Conservation (phyloP, 108 stramenopile genomes). For the Epithemia pelagica region DNA sequence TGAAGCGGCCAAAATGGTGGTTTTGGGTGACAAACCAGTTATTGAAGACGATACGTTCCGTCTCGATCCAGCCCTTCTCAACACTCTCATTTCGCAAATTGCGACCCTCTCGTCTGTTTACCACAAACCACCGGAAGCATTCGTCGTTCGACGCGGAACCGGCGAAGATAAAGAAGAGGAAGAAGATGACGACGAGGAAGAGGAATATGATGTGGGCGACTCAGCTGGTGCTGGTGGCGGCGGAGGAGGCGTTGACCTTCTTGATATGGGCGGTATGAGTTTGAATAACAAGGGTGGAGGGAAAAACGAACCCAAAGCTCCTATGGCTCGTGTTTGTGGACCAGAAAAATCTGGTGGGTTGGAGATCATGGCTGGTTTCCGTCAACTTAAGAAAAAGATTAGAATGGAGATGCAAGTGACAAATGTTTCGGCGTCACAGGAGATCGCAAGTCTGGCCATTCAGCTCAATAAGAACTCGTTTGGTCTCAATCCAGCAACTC, state of each 20-base stretch:
- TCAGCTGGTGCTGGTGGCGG: constrained; percentile 27
- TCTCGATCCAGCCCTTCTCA: constrained; percentile 89
- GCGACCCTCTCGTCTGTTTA: constrained; percentile 93
- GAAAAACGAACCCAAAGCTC: constrained; percentile 41
- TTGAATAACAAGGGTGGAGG: constrained; percentile 17
- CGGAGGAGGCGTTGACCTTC: constrained; percentile 59
- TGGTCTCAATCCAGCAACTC: constrained; percentile 86
- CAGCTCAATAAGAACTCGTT: constrained; percentile 98
- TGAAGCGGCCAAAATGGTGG: constrained; percentile 97
- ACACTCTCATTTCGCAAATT: constrained; percentile 88
- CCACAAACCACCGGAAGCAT: constrained; percentile 98
- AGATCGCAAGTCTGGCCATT: constrained; percentile 80
- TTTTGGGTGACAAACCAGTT: constrained; percentile 96
- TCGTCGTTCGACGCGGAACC: constrained; percentile 82
- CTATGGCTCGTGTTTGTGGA: constrained; percentile 62
- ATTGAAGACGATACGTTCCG: constrained; percentile 97
- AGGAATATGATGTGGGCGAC: constrained; percentile 58
- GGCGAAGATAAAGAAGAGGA: constrained; percentile 47
- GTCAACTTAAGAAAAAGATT: constrained; percentile 54
- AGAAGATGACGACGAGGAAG: constrained; percentile 68
- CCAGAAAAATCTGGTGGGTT: constrained; percentile 86
- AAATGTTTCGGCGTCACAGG: constrained; percentile 61
- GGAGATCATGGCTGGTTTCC: constrained; percentile 75
- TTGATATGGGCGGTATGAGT: constrained; percentile 81
- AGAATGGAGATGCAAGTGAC: constrained; percentile 82